Evolutionary conservation across 169 alveolate species (phyloP), one percentile per base, ranked within the genome.

Genomic region (Plasmodium gonderi): DNA sequence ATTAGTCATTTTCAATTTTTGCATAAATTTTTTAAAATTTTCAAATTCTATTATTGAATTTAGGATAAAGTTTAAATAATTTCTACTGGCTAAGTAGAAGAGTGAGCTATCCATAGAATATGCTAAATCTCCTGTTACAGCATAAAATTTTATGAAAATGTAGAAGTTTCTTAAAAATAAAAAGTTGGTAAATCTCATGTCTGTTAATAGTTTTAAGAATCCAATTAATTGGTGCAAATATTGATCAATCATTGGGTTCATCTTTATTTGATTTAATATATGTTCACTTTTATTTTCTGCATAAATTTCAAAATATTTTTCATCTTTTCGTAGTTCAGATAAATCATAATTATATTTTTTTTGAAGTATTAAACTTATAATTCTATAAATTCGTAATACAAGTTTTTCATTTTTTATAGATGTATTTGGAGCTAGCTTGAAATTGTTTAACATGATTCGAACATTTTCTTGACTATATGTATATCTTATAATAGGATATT

Each of bases 171-270:
- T 90, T 38, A 90, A 47, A 67, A 90, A 79, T 42, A 79, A 64
- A 44, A 77, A 78, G 64, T 90, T 90, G 14, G 94, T 90, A 78
- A 90, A 77, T 64, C 72, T 79, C 94, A 90, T 90, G 38, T 90
- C 94, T 68, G 94, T 78, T 77, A 90, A 78, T 23, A 90, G 54
- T 45, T 90, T 76, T 64, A 90, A 33, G 72, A 78, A 90, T 64
- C 94, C 94, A 3, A 79, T 33, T 78, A 90, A 72, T n/a, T 90
- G 94, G 51, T 14, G 14, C 44, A 90, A 49, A 54, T 90, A 90
- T 8, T 78, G 42, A 17, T 76, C 82, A 9, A 90, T 26, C 11
- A 40, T 36, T 33, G 29, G 77, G 33, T 44, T 42, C 1, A 77
- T 42, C 3, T 77, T 54, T 6, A 90, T 40, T 17, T 65, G 31